Evolutionary conservation across 768 basidiomycete species (phyloP).

Genomic region (Auriscalpium orientale): DNA sequence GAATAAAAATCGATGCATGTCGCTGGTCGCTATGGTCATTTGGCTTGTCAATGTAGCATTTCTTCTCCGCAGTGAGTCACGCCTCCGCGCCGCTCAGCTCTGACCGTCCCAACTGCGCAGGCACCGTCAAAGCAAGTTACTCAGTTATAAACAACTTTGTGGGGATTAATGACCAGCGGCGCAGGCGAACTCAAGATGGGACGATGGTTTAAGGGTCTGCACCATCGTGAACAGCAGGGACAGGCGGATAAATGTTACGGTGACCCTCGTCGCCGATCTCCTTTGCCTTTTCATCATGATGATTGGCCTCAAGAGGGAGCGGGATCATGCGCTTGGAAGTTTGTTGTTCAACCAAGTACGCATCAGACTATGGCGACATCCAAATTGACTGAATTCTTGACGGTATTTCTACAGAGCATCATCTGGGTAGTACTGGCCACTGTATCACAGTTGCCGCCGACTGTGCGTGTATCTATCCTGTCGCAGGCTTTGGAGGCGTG

Average conservation of each 20-base stretch:
- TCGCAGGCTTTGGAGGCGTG: background rate
- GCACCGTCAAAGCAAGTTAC: no score
- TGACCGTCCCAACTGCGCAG: no score
- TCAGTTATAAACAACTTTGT: no score
- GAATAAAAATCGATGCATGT: background rate
- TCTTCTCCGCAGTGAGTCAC: conserved; percentile 6
- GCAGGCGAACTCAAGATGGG: background rate
- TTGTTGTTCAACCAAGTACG: conserved; percentile 8
- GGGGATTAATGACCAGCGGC: background rate
- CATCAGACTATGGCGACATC: background rate
- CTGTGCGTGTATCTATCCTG: background rate
- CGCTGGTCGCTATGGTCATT: background rate
- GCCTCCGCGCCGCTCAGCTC: background rate
- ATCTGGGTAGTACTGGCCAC: conserved; percentile 8
- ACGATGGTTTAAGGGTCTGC: background rate
- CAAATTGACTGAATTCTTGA: background rate
- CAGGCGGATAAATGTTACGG: background rate
- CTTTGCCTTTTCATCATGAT: conserved; percentile 5
- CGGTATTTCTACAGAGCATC: background rate
- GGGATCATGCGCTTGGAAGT: conserved; percentile 8
- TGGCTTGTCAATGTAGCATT: conserved; percentile 6
- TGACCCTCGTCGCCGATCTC: conserved; percentile 1
- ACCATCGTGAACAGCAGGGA: background rate
- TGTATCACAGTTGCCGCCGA: conserved; percentile 3
- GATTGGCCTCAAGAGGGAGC: conserved; percentile 5